Evolutionary conservation across 139 green algal genomes (phyloP), one percentile per base, ranked within the genome.

Genomic region (Picochlorum costavermella): DNA sequence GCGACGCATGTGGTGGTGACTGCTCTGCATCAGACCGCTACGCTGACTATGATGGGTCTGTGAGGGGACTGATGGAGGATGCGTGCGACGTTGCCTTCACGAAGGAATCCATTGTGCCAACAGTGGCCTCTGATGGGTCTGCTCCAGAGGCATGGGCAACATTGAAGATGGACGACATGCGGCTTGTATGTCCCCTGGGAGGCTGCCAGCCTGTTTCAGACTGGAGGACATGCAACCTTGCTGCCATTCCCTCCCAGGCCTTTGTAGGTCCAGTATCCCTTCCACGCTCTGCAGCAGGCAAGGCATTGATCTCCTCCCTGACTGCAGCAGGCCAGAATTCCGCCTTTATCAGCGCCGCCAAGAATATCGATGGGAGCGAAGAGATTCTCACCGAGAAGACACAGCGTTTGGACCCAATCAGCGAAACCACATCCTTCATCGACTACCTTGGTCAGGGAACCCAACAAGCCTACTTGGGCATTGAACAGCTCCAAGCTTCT

Each of bases 1-100:
- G 70, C 70, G 75, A 49, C 14, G 70, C 28, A 26, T 76, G 70
- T 62, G 51, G 61, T 44, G 69, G 64, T 1, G 72, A 75, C 64
- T 80, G 73, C 64, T 36, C 37, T 4, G 20, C 30, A 5, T 12
- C 36, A 10, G 64, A 75, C 26, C 33, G 49, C 3, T 84, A 77
- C 64, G 56, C 6, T 14, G 78, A 80, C n/a, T 79, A 75, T 63
- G 13, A 40, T 0, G 78, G 78, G 8, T 57, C 78, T 25, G 56
- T 84, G 53, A 70, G 65, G 23, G 74, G 78, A 28, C 60, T 84
- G 26, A 66, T 82, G 50, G 77, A 84, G 59, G 73, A 53, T 11
- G 63, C 31, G 5, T 64, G 77, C 26, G 78, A 84, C 43, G 77
- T 84, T 5, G 77, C 77, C 10, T 84, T 84, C 67, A 70, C 76